Conservation (phyloP, 1,284 basidiomycete species). For the Somion occarium region DNA sequence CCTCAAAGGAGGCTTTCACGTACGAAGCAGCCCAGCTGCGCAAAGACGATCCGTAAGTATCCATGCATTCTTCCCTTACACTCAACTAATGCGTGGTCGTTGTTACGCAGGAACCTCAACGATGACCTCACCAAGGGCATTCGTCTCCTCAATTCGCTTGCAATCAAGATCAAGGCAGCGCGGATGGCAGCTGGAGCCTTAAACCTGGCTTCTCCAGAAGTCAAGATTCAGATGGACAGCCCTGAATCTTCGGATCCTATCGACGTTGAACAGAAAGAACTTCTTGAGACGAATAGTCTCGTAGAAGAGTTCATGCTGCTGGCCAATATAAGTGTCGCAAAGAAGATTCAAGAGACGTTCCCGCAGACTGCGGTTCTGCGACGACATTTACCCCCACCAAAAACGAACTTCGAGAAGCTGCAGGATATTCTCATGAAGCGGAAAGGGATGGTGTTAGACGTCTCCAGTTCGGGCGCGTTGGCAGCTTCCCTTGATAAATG, state of each 20-base stretch:
- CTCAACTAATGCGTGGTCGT: too few species aligned
- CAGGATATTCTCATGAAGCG: conserved; percentile 91
- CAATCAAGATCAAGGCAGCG: conserved; percentile 80
- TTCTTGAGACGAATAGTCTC: conserved; percentile 91
- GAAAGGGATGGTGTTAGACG: conserved; percentile 83
- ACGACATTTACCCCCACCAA: conserved; percentile 93
- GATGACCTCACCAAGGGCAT: conserved; percentile 89
- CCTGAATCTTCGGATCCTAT: conserved; percentile 93
- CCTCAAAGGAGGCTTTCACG: conserved; percentile 95
- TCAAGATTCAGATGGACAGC: conserved; percentile 93
- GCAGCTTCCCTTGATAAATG: conserved; percentile 89
- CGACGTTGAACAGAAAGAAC: conserved; percentile 95
- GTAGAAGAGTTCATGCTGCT: conserved; percentile 99
- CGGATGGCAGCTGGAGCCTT: conserved; percentile 94
- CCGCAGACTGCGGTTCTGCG: conserved; percentile 94
- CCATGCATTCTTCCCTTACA: background rate
- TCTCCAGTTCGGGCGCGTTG: conserved; percentile 89
- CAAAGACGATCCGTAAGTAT: conserved; percentile 84
- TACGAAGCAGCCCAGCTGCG: conserved; percentile 95
- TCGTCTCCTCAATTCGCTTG: conserved; percentile 85
- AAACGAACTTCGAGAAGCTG: conserved; percentile 92
- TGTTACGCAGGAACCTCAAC: conserved; percentile 59
- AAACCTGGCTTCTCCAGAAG: conserved; percentile 96
- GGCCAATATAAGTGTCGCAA: conserved; percentile 93
- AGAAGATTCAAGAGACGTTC: conserved; percentile 90